A percentile compares a stretch with the other conserved stretches of the same genome.
These are phyloP conservation scores for Pholiota conissans DNA, from an alignment of 768 basidiomycete genomes.

Conservation along the genomic window DNA sequence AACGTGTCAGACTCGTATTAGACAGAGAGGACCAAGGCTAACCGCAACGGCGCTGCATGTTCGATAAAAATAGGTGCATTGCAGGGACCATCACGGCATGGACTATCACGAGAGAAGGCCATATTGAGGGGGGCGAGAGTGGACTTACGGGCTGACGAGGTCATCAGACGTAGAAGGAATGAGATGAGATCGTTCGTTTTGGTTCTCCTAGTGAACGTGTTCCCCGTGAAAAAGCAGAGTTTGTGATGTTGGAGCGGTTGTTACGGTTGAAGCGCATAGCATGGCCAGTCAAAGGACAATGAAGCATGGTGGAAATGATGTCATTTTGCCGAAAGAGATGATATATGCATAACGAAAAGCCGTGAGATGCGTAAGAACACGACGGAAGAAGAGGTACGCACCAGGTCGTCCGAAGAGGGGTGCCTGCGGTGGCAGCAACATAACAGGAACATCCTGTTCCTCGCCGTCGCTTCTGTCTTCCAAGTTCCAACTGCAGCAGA, in stretches of 20 bases:
- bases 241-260: background rate
- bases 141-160: slow-evolving; percentile 17
- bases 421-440: slow-evolving; percentile 22
- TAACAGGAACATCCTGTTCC: slow-evolving; percentile 10
- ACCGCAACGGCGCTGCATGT: background rate
- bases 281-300: background rate
- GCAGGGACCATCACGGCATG: background rate
- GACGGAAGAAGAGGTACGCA: background rate
- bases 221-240: background rate
- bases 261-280: background rate
- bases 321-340: background rate
- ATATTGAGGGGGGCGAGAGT: too few relatives aligned
- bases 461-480: background rate
- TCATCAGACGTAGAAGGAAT: slow-evolving; percentile 22
- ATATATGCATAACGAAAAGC: background rate
- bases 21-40: too few relatives aligned
- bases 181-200: slow-evolving; percentile 26
- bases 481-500: background rate
- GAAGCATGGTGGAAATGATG: background rate
- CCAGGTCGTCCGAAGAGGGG: background rate
- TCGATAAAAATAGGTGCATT: background rate
- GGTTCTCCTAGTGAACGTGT: slow-evolving; percentile 11
- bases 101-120: background rate
- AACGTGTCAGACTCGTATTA: background rate
- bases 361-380: background rate